phyloP scores from a whole-genome alignment of 768 basidiomycete species.

The Lactifluus echinatus region DNA sequence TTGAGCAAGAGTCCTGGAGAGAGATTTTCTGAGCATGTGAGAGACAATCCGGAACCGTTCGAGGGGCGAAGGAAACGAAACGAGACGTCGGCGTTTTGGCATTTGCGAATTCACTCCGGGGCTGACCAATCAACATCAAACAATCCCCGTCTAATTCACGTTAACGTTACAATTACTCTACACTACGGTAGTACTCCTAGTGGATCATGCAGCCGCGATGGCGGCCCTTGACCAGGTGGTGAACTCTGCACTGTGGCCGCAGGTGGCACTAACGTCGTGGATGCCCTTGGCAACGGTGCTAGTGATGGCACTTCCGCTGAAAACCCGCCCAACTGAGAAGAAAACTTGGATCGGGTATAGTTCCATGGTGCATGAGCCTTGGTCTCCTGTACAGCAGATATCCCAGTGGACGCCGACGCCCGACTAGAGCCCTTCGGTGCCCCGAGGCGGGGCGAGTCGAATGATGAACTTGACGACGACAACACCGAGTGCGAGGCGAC shows the following conservation, averaged over 20 bases:
- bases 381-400: constrained; percentile 14
- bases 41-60: not conserved
- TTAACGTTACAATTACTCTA: constrained; percentile 2
- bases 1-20: constrained; percentile 45
- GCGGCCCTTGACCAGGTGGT: constrained; percentile 20
- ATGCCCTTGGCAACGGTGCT: constrained; percentile 45
- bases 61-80: not conserved
- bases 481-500: constrained; percentile 13
- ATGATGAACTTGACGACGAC: constrained; percentile 14
- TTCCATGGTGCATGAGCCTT: constrained; percentile 45
- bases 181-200: constrained; percentile 25
- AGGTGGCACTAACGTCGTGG: constrained; percentile 21
- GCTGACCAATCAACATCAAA: constrained; percentile 17
- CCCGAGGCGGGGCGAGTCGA: constrained; percentile 16
- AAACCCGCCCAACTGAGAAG: constrained; percentile 20
- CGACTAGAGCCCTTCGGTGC: constrained; percentile 7
- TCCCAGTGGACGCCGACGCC: constrained; percentile 16
- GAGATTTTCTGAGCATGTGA: constrained; percentile 55
- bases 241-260: constrained; percentile 10
- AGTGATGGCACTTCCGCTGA: constrained; percentile 34
- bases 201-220: constrained; percentile 23
- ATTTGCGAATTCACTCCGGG: not conserved
- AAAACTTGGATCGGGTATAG: constrained; percentile 45
- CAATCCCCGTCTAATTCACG: not conserved
- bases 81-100: not conserved